Evolutionary conservation across 164 flowering plant genomes (phyloP).

Genomic region (Berberis thunbergii): DNA sequence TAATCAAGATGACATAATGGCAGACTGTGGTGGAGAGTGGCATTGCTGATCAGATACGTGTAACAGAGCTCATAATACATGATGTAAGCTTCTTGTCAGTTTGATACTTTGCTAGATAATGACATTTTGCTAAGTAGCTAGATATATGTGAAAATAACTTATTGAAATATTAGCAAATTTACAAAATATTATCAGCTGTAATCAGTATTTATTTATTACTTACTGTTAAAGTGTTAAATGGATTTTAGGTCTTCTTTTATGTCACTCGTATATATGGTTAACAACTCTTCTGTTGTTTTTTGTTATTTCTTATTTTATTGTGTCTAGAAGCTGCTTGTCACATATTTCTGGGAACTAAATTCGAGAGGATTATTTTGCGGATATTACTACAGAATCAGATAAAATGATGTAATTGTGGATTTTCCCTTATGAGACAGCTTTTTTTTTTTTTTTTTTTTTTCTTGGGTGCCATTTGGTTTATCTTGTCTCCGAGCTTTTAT

Average conservation of each 20-base stretch:
- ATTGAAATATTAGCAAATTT: too few relatives aligned
- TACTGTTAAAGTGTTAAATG: too few relatives aligned
- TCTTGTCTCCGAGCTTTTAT: too few relatives aligned
- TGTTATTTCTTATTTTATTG: neutral
- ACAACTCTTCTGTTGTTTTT: neutral
- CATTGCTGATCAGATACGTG: slow-evolving; percentile 78
- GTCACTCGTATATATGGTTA: neutral
- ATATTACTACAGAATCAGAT: neutral
- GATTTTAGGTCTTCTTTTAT: too few relatives aligned
- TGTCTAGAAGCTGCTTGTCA: neutral
- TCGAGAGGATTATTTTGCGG: neutral
- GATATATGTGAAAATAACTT: too few relatives aligned
- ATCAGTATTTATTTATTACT: too few relatives aligned
- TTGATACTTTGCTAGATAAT: neutral
- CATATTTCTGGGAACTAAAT: neutral
- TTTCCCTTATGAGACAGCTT: too few relatives aligned
- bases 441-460: too few relatives aligned
- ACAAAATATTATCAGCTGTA: too few relatives aligned
- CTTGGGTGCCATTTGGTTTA: too few relatives aligned
- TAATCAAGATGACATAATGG: slow-evolving; percentile 16
- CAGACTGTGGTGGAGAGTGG: slow-evolving; percentile 81
- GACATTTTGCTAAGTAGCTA: too few relatives aligned
- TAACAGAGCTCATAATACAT: slow-evolving; percentile 65
- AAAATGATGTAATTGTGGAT: too few relatives aligned
- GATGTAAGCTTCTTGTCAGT: slow-evolving; percentile 49